phyloP scores from a whole-genome alignment of 2,329 filamentous ascomycete genomes.

The Epichloe uncinata region DNA sequence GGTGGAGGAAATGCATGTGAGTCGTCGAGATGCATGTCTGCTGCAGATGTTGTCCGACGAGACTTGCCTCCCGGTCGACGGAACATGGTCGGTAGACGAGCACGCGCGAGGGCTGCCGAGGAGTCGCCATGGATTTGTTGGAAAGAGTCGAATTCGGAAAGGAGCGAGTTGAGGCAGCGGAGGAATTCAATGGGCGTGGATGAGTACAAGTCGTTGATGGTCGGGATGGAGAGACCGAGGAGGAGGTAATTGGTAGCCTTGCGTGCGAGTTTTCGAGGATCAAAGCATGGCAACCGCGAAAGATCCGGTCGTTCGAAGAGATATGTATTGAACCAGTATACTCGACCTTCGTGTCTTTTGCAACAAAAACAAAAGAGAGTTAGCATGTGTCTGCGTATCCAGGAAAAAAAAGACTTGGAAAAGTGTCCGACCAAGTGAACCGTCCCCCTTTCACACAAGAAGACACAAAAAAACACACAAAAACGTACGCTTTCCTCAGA shows the following conservation, averaged over 20 bases:
- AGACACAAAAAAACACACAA: neutral
- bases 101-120: slow-evolving; percentile 61
- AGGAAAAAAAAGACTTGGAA: neutral
- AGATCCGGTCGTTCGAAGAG: slow-evolving; percentile 79
- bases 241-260: slow-evolving; percentile 90
- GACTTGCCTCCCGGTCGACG: slow-evolving; percentile 50
- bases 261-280: slow-evolving; percentile 68
- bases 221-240: slow-evolving; percentile 80
- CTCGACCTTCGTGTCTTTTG: slow-evolving; percentile 71
- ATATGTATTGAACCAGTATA: slow-evolving; percentile 98
- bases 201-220: slow-evolving; percentile 77
- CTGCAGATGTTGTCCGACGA: slow-evolving; percentile 37
- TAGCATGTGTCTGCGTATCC: neutral
- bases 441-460: neutral
- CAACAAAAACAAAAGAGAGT: neutral
- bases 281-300: slow-evolving; percentile 71
- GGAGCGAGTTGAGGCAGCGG: slow-evolving; percentile 68
- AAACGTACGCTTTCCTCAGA: slow-evolving; percentile 70
- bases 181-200: slow-evolving; percentile 74
- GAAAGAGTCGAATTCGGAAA: slow-evolving; percentile 88
- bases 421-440: neutral
- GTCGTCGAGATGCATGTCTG: slow-evolving; percentile 25
- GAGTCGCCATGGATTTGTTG: slow-evolving; percentile 75
- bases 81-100: slow-evolving; percentile 74
- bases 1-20: slow-evolving; percentile 15